Evolutionary conservation across 495 filamentous ascomycete genomes (phyloP), one percentile per base, ranked within the genome.

Genomic region (Sphaerosporella brunnea): DNA sequence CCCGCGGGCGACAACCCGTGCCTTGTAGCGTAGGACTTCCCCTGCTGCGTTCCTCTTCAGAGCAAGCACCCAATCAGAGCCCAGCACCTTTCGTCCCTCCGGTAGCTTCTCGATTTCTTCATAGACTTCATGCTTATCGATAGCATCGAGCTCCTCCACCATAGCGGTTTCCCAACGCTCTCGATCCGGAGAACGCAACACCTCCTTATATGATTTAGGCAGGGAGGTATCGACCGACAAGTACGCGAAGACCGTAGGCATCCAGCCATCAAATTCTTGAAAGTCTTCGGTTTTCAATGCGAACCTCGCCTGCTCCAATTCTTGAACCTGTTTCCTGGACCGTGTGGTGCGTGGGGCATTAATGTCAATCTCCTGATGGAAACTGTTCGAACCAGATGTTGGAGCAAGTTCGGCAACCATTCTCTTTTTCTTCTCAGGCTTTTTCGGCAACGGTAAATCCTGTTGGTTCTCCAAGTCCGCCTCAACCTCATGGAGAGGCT

Each of bases 21-120:
- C 51, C 15, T 55, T 53, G 16, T 34, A 55, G 5, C 50, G 18
- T 32, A 7, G 28, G 13, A 32, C 13, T 7, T 32, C 13, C 15
- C 20, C 49, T 1, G 4, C 41, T 0, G 38, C 24, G 23, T 53
- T 36, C 13, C n/a, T 4, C n/a, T 49, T 49, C 28, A 32, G 8
- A 5, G 8, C 18, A 38, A 8, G 18, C 8, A 38, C 36, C 36
- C 36, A 38, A 16, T 38, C 8, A 38, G 8, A 9, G 18, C 8
- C 8, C 36, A 38, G 18, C 7, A 16, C 36, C 15, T 38, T 38
- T 19, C 36, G 8, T 16, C 36, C 36, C 15, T n/a, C 36, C 10
- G 36, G 36, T 38, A 19, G 18, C 18, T 38, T 16, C 7, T 9
- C 10, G 10, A 38, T 13, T 15, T 46, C 16, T 32, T 21, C 26